Evolutionary conservation across 257 asterid genomes (phyloP), one percentile per base, ranked within the genome.

Genomic region (Paraleonurus japonicus): DNA sequence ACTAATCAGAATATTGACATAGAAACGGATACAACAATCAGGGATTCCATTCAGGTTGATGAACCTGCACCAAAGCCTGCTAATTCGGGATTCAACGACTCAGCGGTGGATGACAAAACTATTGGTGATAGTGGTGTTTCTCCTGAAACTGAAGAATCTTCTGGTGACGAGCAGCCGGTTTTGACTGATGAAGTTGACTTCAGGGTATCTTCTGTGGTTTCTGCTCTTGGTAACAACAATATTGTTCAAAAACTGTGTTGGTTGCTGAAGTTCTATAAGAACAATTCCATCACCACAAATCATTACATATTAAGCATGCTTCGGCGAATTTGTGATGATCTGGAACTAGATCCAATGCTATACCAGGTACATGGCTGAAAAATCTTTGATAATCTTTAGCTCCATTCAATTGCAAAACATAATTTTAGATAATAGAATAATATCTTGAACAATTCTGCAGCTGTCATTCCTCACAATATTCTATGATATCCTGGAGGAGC

Each of bases 291-390:
- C 73, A 75, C 75, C 53, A 89, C 96, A 20, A 95, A 95, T 77
- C 94, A 91, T 79, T 83, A 83, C 84, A 85, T 89, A 70, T 32
- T 91, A 78, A 71, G 73, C 81, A 76, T 88, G 80, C 86, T 91
- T 53, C 84, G 82, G 62, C 86, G 94, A 75, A 79, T 95, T 78
- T 86, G 96, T 61, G 96, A 95, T 61, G 96, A 95, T 77, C 73
- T 95, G 81, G 99, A 88, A 54, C 96, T 91, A 37, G 80, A 95
- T 78, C 98, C 99, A 63, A 85, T 91, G 98, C 85, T 95, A 48
- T 95, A 91, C 86, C 99, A 92, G 99, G 98, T 94, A 84, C 66
- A 58, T 63, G 63, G 54, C 33, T 33, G 72, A 70, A 55, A 13
- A 1, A 15, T 27, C 19, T 79, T 58, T 61, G 55, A 10, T 17